These are phyloP conservation scores for Conidiobolus incongruus DNA, from an alignment of 371 early-diverging fungal genomes.

Conservation along the genomic window DNA sequence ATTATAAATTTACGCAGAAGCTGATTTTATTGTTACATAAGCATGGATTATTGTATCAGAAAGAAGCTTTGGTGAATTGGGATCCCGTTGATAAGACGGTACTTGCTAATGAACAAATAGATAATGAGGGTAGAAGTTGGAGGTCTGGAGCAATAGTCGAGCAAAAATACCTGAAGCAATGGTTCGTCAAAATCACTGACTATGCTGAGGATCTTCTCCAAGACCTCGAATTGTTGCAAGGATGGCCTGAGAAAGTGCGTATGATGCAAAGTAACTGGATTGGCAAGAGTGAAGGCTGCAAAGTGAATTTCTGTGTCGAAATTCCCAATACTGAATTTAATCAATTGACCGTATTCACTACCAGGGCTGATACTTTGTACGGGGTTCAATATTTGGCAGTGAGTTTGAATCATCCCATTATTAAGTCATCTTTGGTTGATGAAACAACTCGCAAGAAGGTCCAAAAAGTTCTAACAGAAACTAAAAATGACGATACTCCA, in stretches of 20 bases:
- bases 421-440: too few species aligned
- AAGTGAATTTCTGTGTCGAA: constrained; percentile 29
- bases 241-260: constrained; percentile 80
- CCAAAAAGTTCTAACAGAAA: too few species aligned
- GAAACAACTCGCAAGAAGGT: too few species aligned
- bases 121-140: constrained; percentile 71
- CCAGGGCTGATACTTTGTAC: constrained; percentile 50
- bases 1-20: constrained; percentile 83
- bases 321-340: neutral
- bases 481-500: too few species aligned
- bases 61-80: constrained; percentile 85
- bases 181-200: constrained; percentile 76
- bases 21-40: constrained; percentile 57
- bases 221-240: constrained; percentile 44
- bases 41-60: constrained; percentile 64
- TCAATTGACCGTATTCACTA: constrained; percentile 40
- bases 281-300: constrained; percentile 62
- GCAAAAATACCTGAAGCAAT: constrained; percentile 59
- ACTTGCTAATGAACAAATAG: constrained; percentile 90
- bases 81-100: constrained; percentile 91
- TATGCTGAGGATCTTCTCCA: constrained; percentile 61
- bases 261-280: constrained; percentile 89
- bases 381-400: constrained; percentile 59
- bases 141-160: constrained; percentile 85
- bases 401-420: constrained; percentile 42